Base-by-base conservation (phyloP, 805 yeast genomes). In the Clavispora vitiphila region DNA sequence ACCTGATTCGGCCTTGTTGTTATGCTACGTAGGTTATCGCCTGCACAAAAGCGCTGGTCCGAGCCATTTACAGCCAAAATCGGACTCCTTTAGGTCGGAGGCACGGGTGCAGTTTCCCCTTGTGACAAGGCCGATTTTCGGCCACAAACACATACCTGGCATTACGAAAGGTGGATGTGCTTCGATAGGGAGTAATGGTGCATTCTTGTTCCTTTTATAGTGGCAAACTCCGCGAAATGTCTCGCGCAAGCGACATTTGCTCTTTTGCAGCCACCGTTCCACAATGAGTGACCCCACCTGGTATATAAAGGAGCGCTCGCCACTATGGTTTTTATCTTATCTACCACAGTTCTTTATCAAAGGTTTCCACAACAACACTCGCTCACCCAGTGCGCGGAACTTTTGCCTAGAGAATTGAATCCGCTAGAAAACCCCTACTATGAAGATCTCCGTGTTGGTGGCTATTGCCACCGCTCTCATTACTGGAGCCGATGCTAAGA, bases 401-500 rank as follows among this genome's bases (percentile, higher is more conserved):
- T 4, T 27, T 27, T 14, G 31, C 3, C 18, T 11, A 8, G 7
- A 27, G 31, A 27, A 27, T 9, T 12, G 11, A 27, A 16, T 14
- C 27, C 8, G 31, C 31, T 27, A 27, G 7, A 14, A 19, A 23
- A 27, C 3, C 11, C 38, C n/a, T 41, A 50, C 19, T 21, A 65
- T 65, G 71, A 65, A 64, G 40, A 48, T 70, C 37, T 52, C 66
- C 21, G 61, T 69, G 20, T 62, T 75, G 48, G 57, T 74, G 35
- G 56, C 78, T 26, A 55, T 74, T 48, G 76, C 77, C 41, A 55
- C 65, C 42, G 59, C 65, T 24, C 55, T 65, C 40, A 50, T 70
- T 26, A 62, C 69, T 11, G 48, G 58, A 18, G 76, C 62, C 16
- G 72, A 76, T 34, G 83, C 79, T 37, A 78, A 72, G 47, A 68